Evolutionary conservation across 148 eudicot genomes (phyloP), one percentile per base, ranked within the genome.

Genomic region (Rhododendron ferrugineum): DNA sequence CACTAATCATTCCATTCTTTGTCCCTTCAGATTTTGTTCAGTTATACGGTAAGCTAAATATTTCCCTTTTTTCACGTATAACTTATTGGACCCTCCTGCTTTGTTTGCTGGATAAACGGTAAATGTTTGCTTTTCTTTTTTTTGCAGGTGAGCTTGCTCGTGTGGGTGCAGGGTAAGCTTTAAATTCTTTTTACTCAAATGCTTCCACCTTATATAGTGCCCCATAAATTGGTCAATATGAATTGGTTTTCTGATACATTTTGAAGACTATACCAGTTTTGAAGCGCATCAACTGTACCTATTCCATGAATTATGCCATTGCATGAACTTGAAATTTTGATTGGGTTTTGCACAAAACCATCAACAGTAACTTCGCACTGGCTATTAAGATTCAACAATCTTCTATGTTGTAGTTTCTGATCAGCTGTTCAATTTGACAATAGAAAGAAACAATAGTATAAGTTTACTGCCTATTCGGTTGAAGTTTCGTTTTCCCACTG

Each of bases 131-230:
- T 84, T 52, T 52, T 49, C 36, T 60, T 32, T 86, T 86, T 56
- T 66, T 84, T 83, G 87, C 92, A 96, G 99, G 99, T 84, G 99
- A 96, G 88, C 85, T 94, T 76, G 97, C 99, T 74, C 98, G 98
- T 18, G 89, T 95, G 78, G 99, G 99, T 85, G 99, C 99, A 87
- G 99, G 99, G 99, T 96, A 95, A 84, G 83, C 82, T 84, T 86
- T 88, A 22, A 66, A 47, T 64, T 62, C 78, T 42, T 66, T 22
- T 16, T 70, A 49, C 50, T 88, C 83, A 49, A 15, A 80, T 26
- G 15, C 79, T 56, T 58, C 15, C 49, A 81, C 46, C 44, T 42
- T 46, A 18, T 18, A 60, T 30, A 68, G 79, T 70, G 47, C 64
- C 74, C 74, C 16, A 73, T 30, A 32, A 30, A 60, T 37, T 54